Evolutionary conservation across 495 filamentous ascomycete species (phyloP).

Genomic region (Tuber microsphaerosporum): DNA sequence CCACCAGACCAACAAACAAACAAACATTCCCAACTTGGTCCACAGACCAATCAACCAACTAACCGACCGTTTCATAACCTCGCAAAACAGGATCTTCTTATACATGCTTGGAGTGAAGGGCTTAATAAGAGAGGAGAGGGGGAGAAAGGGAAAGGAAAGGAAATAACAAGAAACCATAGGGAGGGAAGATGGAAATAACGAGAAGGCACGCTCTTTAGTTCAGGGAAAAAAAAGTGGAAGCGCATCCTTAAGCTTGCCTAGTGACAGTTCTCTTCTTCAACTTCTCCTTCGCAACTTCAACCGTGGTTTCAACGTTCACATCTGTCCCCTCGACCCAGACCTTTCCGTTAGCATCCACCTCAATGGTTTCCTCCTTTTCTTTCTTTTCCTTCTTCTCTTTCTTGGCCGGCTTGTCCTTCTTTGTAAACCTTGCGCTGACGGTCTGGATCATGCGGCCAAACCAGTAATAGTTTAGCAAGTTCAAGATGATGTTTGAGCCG

Average conservation of each 20-base stretch:
- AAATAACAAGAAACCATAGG: neutral
- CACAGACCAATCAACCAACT: neutral
- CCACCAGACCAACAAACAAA: neutral
- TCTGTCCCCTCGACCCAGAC: constrained; percentile 32
- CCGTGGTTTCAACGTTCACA: constrained; percentile 34
- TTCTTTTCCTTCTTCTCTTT: constrained; percentile 42
- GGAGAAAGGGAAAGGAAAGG: neutral
- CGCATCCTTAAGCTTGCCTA: constrained; percentile 16
- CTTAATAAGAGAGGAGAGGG: neutral
- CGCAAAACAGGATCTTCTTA: neutral
- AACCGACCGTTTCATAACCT: neutral
- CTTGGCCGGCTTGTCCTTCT: constrained; percentile 41
- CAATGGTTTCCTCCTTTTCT: constrained; percentile 41
- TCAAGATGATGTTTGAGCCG: constrained; percentile 68
- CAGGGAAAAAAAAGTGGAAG: constrained; percentile 12
- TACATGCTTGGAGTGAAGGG: neutral
- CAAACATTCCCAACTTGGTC: neutral
- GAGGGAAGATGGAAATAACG: neutral
- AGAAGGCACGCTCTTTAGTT: neutral
- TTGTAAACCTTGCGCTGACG: constrained; percentile 70
- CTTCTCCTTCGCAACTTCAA: constrained; percentile 38
- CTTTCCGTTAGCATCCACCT: constrained; percentile 16
- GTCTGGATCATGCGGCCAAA: constrained; percentile 95
- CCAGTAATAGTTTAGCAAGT: constrained; percentile 89
- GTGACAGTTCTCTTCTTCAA: constrained; percentile 27